Conservation (phyloP, 495 filamentous ascomycete genomes). For the Podospora comata region DNA sequence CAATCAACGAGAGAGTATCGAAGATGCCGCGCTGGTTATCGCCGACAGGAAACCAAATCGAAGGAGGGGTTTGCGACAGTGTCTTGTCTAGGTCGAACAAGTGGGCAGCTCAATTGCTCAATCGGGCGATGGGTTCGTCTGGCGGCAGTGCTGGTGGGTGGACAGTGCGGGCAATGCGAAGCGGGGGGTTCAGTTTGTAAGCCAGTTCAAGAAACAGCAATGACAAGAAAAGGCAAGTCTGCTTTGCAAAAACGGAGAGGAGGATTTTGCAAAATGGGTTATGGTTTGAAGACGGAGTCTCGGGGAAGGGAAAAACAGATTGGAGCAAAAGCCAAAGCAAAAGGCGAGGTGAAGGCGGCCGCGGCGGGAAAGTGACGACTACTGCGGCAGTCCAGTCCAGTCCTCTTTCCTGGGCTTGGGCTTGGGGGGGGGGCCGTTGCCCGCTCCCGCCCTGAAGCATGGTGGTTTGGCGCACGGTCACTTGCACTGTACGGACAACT, state of each 20-base stretch:
- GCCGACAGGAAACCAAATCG: background rate
- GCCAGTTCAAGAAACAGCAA: background rate
- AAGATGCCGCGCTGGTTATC: background rate
- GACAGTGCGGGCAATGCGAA: background rate
- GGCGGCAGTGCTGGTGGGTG: background rate
- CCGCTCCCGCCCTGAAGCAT: background rate
- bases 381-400: constrained; percentile 2
- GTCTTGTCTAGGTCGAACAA: background rate
- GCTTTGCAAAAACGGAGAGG: background rate
- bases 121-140: constrained; percentile 6
- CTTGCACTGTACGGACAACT: background rate
- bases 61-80: constrained; percentile 4
- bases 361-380: constrained; percentile 13
- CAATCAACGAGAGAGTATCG: background rate
- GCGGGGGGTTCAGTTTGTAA: background rate
- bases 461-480: background rate
- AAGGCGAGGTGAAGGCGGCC: constrained; percentile 3
- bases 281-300: background rate
- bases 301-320: background rate
- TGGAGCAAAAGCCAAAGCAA: background rate
- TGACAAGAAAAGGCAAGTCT: background rate
- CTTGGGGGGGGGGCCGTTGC: background rate
- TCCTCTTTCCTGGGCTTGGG: background rate
- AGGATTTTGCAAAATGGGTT: background rate
- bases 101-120: constrained; percentile 8